Base-by-base conservation (phyloP, 352 stramenopile genomes). In the Phytopythium sindhum region DNA sequence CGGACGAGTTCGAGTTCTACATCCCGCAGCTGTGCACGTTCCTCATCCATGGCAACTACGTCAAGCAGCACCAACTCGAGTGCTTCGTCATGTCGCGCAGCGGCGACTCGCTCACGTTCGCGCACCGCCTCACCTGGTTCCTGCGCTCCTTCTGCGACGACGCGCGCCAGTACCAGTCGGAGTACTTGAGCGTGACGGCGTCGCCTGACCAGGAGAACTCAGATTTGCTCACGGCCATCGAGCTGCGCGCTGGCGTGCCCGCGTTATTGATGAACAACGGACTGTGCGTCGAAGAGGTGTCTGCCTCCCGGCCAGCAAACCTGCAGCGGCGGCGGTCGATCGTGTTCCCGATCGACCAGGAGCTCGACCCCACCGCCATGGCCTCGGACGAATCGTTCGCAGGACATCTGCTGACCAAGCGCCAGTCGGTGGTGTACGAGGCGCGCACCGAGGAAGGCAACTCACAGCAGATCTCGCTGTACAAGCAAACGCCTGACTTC, bases 11-110 rank as follows among this genome's bases (percentile, higher is more conserved):
- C 50, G 87, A 94, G 69, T 97, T 96, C 57, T 97, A 97, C 68
- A 92, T 97, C 59, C 89, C 88, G 12, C 89, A 97, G 58, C 74
- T 97, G 0, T 93, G 85, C 62, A 97, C 89, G 17, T 95, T 95
- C 45, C 47, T 96, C 31, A 61, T 92, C 0, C 88, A 96, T 51
- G 84, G 87, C 11, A 89, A 91, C 58, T 96, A 96, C 70, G 78
- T 69, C 28, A 92, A 93, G 60, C 81, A 91, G 63, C 86, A 93
- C 53, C 77, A 90, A 57, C 71, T 95, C 15, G 84, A 96, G 71
- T 93, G 86, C 31, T 96, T 97, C 56, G 63, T 97, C 29, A 85
- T 96, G 72, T 89, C 87, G 1, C 71, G 89, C 33, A 94, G 86
- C 45, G 80, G 84, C 24, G 81, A 89, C 23, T 91, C 85, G 15